Conservation (phyloP, 495 filamentous ascomycete genomes). For the Thermothielavioides terrestris region DNA sequence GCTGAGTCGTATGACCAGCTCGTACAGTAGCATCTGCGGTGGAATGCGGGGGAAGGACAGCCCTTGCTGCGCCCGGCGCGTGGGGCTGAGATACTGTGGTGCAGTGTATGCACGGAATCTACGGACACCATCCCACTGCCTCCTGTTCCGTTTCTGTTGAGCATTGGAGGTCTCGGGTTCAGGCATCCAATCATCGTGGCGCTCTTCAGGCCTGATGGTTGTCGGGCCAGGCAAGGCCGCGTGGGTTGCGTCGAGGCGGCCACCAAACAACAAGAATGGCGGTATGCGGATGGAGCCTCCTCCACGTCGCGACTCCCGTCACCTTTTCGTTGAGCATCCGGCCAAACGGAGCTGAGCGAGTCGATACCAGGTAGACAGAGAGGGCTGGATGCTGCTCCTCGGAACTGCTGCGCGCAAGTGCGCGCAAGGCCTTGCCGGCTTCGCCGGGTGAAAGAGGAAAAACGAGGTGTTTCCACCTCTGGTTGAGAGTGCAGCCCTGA, state of each 20-base stretch:
- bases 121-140: too few species aligned
- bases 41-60: conserved; percentile 18
- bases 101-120: too few species aligned
- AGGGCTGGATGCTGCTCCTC: not conserved
- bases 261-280: not conserved
- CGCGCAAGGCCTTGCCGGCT: not conserved
- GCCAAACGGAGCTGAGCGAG: not conserved
- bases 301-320: too few species aligned
- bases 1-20: conserved; percentile 1
- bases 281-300: not conserved
- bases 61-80: conserved; percentile 12
- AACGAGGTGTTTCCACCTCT: not conserved
- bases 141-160: too few species aligned
- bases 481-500: not conserved
- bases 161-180: not conserved
- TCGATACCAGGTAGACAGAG: not conserved
- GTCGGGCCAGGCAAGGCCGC: not conserved
- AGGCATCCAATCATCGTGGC: not conserved
- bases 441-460: not conserved
- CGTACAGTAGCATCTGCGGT: not conserved
- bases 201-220: not conserved
- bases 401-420: not conserved
- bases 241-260: not conserved
- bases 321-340: too few species aligned
- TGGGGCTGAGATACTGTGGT: not conserved